Conservation (phyloP, 768 basidiomycete species). For the Steccherinum ochraceum region DNA sequence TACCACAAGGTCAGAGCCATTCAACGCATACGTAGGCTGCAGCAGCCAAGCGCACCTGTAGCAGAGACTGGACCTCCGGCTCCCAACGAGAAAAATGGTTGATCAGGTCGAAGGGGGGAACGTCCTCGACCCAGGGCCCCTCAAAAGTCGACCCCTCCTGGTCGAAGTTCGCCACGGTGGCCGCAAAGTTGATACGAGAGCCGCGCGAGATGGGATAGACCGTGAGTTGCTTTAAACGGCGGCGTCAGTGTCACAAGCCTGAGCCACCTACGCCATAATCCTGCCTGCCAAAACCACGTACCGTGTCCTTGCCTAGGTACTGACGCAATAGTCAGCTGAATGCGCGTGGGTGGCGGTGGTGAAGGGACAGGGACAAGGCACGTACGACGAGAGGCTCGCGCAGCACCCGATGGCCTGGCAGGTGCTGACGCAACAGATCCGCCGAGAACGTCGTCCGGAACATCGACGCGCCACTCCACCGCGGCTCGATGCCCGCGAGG, state of each 20-base stretch:
- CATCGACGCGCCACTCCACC: conserved; percentile 53
- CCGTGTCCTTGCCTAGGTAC: conserved; percentile 45
- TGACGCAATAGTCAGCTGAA: conserved; percentile 17
- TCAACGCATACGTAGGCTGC: too few relatives aligned
- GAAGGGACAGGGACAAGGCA: not conserved
- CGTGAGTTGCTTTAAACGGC: conserved; percentile 43
- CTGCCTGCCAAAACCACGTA: conserved; percentile 4
- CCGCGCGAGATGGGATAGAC: conserved; percentile 58
- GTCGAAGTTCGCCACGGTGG: conserved; percentile 44
- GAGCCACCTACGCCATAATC: conserved; percentile 36
- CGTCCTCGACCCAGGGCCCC: conserved; percentile 44
- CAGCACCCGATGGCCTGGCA: conserved; percentile 16
- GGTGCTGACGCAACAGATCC: conserved; percentile 14
- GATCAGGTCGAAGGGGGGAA: conserved; percentile 38
- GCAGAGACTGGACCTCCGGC: conserved; percentile 48
- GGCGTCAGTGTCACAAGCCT: not conserved
- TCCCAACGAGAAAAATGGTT: conserved; percentile 48
- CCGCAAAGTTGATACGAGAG: conserved; percentile 56
- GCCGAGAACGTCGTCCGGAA: conserved; percentile 56
- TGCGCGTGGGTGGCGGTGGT: not conserved
- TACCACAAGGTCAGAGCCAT: conserved; percentile 21
- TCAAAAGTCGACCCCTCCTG: conserved; percentile 44
- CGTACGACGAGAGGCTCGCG: conserved; percentile 17
- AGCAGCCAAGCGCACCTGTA: conserved; percentile 33
- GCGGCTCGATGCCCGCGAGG: conserved; percentile 37